Evolutionary conservation across 2,329 filamentous ascomycete genomes (phyloP).

Genomic region (Xylaria sp.): DNA sequence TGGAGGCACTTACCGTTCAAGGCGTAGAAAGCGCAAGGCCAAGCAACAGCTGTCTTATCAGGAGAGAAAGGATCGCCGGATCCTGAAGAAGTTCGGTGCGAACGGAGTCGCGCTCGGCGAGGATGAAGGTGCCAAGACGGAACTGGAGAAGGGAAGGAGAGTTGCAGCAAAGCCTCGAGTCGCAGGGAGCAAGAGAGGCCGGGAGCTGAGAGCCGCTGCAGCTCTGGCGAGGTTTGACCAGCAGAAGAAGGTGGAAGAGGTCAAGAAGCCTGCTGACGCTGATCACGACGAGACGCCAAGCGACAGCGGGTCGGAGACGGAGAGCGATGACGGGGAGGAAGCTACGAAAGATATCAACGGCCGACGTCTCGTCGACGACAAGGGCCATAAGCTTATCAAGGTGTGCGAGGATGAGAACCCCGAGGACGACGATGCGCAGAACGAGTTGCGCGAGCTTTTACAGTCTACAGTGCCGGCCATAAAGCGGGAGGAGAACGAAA

Average conservation of each 20-base stretch:
- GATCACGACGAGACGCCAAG: conserved; percentile 37
- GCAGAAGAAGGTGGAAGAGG: conserved; percentile 53
- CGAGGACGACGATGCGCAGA: conserved; percentile 58
- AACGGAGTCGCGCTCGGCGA: conserved; percentile 71
- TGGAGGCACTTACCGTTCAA: conserved; percentile 74
- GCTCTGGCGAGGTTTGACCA: conserved; percentile 73
- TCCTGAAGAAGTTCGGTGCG: conserved; percentile 75
- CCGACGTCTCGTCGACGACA: conserved; percentile 63
- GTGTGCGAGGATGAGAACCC: conserved; percentile 72
- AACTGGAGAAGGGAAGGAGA: conserved; percentile 68
- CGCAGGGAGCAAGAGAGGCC: conserved; percentile 71
- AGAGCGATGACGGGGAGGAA: conserved; percentile 47
- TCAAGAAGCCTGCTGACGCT: conserved; percentile 43
- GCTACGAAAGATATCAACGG: conserved; percentile 67
- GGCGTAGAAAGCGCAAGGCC: conserved; percentile 57
- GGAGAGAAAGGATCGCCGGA: conserved; percentile 72
- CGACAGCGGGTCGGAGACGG: conserved; percentile 44
- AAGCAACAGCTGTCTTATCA: conserved; percentile 64
- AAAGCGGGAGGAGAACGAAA: conserved; percentile 24
- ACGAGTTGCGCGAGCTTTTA: conserved; percentile 68
- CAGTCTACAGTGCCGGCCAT: conserved; percentile 43
- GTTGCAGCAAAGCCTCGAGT: conserved; percentile 70
- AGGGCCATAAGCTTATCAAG: conserved; percentile 70
- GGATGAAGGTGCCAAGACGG: conserved; percentile 66
- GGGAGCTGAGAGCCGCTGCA: conserved; percentile 76